These are phyloP conservation scores for Thelephora ganbajun DNA, from an alignment of 768 basidiomycete genomes.

Conservation along the genomic window DNA sequence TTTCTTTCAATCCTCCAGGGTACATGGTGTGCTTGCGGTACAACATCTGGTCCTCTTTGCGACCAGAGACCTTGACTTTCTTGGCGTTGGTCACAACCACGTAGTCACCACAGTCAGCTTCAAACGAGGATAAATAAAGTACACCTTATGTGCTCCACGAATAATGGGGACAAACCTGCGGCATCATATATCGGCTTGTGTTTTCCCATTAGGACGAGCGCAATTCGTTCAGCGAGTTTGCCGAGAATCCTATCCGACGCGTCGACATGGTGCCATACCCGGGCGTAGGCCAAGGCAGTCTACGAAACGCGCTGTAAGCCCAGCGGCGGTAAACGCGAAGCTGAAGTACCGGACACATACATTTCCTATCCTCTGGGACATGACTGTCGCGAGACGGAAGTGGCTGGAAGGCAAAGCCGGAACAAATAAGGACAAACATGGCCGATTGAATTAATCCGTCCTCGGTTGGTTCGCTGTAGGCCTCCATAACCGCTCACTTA, in stretches of 20 bases:
- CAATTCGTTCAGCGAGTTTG: constrained; percentile 88
- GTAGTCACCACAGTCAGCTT: constrained; percentile 97
- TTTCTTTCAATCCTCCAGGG: constrained; percentile 88
- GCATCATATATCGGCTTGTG: constrained; percentile 97
- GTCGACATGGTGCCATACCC: constrained; percentile 93
- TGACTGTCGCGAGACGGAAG: constrained; percentile 16
- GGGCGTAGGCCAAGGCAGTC: constrained; percentile 93
- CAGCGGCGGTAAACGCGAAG: not conserved
- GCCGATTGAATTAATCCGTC: too few relatives aligned
- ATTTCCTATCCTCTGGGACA: constrained; percentile 78
- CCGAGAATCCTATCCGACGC: constrained; percentile 86
- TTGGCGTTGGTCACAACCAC: constrained; percentile 88
- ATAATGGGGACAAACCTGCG: constrained; percentile 38
- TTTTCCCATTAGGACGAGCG: constrained; percentile 95
- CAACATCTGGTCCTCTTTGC: constrained; percentile 75
- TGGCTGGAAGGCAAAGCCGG: too few relatives aligned
- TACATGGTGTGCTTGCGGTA: constrained; percentile 88
- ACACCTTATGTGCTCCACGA: not conserved
- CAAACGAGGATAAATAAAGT: not conserved
- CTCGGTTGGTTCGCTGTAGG: too few relatives aligned
- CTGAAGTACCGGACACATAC: constrained; percentile 26
- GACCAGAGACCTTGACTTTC: constrained; percentile 75
- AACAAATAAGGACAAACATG: constrained; percentile 4
- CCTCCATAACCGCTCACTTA: too few relatives aligned
- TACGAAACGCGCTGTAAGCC: constrained; percentile 17